A percentile compares a stretch with the other conserved stretches of the same genome.
Evolutionary conservation across 108 stramenopile genomes (phyloP).

Genomic region (Skeletonema marinoi): DNA sequence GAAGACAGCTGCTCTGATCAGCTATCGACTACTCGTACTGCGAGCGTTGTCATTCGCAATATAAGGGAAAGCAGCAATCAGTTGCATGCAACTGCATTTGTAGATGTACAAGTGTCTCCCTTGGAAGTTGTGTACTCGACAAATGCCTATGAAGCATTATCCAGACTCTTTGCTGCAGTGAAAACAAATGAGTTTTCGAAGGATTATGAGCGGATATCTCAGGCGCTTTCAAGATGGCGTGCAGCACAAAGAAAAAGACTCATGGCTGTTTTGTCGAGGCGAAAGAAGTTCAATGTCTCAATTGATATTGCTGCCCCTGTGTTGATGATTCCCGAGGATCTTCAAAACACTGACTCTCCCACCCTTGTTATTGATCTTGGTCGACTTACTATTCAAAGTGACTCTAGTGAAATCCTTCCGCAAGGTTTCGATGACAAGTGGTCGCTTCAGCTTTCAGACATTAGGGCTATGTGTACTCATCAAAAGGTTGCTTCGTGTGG

Average conservation of each 20-base stretch:
- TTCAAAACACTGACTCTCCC: constrained; percentile 29
- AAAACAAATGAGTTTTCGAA: constrained; percentile 62
- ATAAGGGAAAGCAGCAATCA: neutral
- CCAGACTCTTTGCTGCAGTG: constrained; percentile 57
- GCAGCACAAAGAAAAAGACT: constrained; percentile 51
- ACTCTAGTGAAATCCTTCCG: neutral
- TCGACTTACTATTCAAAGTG: constrained; percentile 48
- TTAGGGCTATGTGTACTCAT: constrained; percentile 51
- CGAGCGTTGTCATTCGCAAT: constrained; percentile 15
- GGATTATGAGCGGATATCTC: constrained; percentile 63
- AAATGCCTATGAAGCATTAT: constrained; percentile 59
- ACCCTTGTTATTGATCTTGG: constrained; percentile 69
- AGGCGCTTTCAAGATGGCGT: constrained; percentile 52
- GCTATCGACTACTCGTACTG: neutral
- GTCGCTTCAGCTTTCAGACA: constrained; percentile 52
- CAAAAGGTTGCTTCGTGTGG: neutral
- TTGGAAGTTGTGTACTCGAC: constrained; percentile 72
- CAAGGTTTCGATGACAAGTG: constrained; percentile 58
- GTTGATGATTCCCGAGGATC: constrained; percentile 66
- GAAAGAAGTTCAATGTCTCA: constrained; percentile 60
- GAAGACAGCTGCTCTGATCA: neutral
- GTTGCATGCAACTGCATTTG: constrained; percentile 20
- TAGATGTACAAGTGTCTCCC: constrained; percentile 49
- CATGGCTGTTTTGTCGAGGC: constrained; percentile 59
- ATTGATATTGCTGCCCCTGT: constrained; percentile 68